Evolutionary conservation across 2,329 filamentous ascomycete species (phyloP).

Genomic region (Tolypocladium ovalisporum): DNA sequence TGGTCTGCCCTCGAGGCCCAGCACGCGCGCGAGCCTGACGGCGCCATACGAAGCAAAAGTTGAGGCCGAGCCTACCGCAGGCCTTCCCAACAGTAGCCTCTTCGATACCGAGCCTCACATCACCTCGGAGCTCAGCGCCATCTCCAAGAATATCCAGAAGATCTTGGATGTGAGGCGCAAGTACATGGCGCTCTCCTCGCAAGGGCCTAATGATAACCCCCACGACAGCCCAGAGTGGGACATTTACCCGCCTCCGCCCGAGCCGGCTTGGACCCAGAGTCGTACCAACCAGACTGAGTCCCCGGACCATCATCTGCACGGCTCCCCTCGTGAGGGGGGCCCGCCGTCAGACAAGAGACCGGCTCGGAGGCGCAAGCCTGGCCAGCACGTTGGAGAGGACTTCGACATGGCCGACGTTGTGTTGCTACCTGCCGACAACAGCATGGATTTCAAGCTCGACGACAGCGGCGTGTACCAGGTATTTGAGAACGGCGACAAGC

Average conservation of each 20-base stretch:
- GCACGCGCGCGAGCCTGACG: slow-evolving; percentile 28
- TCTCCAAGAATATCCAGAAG: slow-evolving; percentile 84
- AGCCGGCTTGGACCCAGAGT: slow-evolving; percentile 64
- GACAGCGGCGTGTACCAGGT: slow-evolving; percentile 85
- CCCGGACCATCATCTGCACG: slow-evolving; percentile 7
- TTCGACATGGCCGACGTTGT: slow-evolving; percentile 72
- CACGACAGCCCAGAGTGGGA: slow-evolving; percentile 74
- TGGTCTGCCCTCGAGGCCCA: neutral
- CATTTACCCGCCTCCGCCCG: slow-evolving; percentile 84
- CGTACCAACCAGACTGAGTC: slow-evolving; percentile 6
- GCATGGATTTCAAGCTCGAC: slow-evolving; percentile 71
- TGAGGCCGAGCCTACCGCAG: slow-evolving; percentile 37
- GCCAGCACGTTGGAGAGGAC: slow-evolving; percentile 83
- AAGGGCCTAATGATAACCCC: slow-evolving; percentile 75
- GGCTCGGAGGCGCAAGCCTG: slow-evolving; percentile 65
- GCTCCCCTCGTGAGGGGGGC: slow-evolving; percentile 4
- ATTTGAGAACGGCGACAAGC: slow-evolving; percentile 57
- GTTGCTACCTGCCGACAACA: slow-evolving; percentile 59
- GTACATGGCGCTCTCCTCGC: slow-evolving; percentile 77
- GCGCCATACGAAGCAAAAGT: slow-evolving; percentile 3
- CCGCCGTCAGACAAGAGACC: slow-evolving; percentile 30
- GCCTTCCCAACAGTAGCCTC: slow-evolving; percentile 54
- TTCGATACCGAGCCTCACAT: slow-evolving; percentile 68
- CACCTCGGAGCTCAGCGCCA: slow-evolving; percentile 70
- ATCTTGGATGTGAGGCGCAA: slow-evolving; percentile 81